phyloP scores from a whole-genome alignment of 352 stramenopile species.

The Pythium apleroticum region DNA sequence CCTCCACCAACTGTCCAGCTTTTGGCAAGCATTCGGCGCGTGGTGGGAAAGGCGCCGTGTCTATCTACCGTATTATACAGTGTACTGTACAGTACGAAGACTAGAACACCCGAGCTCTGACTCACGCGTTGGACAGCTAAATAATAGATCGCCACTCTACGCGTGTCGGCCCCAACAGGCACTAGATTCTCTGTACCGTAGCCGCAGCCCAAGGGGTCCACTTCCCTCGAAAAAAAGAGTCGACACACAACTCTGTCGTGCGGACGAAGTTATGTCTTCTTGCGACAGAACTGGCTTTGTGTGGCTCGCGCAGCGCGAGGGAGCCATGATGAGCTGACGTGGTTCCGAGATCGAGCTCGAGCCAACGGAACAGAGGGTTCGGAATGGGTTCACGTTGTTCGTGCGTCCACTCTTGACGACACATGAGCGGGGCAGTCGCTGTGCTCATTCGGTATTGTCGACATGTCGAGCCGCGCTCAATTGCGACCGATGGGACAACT shows the following conservation, averaged over 20 bases:
- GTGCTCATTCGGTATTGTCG: background rate
- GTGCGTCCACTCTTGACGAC: background rate
- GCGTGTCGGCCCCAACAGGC: background rate
- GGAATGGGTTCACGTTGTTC: background rate
- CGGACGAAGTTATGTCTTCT: background rate
- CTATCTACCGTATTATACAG: background rate
- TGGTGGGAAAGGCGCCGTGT: too few species aligned
- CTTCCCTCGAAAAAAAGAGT: background rate
- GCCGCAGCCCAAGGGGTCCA: background rate
- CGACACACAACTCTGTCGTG: background rate
- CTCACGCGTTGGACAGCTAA: background rate
- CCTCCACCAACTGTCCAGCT: too few species aligned
- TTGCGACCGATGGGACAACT: background rate
- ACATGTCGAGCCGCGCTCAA: background rate
- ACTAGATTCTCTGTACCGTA: background rate
- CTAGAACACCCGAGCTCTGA: background rate
- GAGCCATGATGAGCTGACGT: conserved; percentile 17
- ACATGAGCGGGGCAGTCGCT: background rate
- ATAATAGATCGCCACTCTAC: background rate
- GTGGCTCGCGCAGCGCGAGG: background rate
- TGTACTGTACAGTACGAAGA: background rate
- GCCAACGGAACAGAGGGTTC: background rate
- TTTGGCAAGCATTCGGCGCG: too few species aligned
- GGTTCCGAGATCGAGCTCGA: background rate
- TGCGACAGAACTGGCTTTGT: background rate